A percentile compares a stretch with the other conserved stretches of the same genome.
Evolutionary conservation across 192 early-diverging fungal species (phyloP).

Genomic region (Backusella mclennaniae): DNA sequence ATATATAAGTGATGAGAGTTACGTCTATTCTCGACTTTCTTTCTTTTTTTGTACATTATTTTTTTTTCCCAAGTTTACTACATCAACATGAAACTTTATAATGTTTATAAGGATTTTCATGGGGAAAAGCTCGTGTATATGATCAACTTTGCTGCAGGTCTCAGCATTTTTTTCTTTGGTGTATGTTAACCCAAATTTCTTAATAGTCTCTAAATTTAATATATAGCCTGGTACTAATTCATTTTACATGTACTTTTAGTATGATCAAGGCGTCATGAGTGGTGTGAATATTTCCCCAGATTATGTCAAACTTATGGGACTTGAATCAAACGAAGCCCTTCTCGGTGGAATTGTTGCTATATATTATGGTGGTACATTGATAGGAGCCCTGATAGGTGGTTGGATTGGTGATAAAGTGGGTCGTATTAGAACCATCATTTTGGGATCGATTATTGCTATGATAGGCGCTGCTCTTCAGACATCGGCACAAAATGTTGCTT

Average conservation of each 20-base stretch:
- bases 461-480: constrained; percentile 32
- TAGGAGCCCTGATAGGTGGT: constrained; percentile 35
- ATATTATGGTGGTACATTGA: constrained; percentile 27
- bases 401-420: constrained; percentile 33
- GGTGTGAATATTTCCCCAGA: constrained; percentile 26
- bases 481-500: constrained; percentile 28
- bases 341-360: constrained; percentile 31
- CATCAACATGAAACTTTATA: background rate
- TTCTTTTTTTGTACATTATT: background rate
- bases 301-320: constrained; percentile 24
- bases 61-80: background rate
- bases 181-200: constrained; percentile 5
- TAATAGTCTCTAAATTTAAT: too few species aligned
- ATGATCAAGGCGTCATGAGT: constrained; percentile 36
- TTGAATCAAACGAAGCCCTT: constrained; percentile 20
- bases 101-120: constrained; percentile 1
- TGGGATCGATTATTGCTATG: constrained; percentile 17
- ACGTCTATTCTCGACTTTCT: background rate
- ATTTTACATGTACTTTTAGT: background rate
- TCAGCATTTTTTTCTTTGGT: constrained; percentile 37
- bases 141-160: constrained; percentile 28
- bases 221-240: too few species aligned
- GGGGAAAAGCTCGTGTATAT: constrained; percentile 10
- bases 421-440: constrained; percentile 26
- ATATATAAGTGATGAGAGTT: background rate